Evolutionary conservation across 495 filamentous ascomycete genomes (phyloP).

Genomic region (Podospora anserina): DNA sequence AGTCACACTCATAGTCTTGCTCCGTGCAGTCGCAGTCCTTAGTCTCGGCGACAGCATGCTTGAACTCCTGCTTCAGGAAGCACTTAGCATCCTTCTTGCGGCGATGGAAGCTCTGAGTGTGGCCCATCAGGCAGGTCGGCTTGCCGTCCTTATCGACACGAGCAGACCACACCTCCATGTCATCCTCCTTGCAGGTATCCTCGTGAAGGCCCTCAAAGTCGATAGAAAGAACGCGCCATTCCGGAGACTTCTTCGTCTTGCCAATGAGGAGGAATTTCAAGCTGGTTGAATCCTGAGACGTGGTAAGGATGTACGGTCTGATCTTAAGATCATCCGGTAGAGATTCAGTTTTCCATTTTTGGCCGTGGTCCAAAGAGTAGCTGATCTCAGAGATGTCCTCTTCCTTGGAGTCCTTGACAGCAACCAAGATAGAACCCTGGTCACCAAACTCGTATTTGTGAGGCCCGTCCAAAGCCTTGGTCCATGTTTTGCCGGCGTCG

Average conservation of each 20-base stretch:
- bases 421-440: constrained; percentile 80
- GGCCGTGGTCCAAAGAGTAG: constrained; percentile 87
- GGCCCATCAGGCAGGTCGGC: constrained; percentile 89
- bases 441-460: constrained; percentile 96
- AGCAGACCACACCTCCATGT: constrained; percentile 86
- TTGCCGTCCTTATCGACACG: constrained; percentile 74
- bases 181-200: constrained; percentile 69
- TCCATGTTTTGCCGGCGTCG: constrained; percentile 86
- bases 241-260: constrained; percentile 39
- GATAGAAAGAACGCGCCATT: constrained; percentile 63
- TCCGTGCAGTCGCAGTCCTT: constrained; percentile 75
- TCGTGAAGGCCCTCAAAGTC: constrained; percentile 83
- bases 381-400: constrained; percentile 50
- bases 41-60: constrained; percentile 62
- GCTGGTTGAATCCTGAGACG: constrained; percentile 83
- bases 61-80: constrained; percentile 81
- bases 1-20: constrained; percentile 91
- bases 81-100: constrained; percentile 83
- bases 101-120: constrained; percentile 76
- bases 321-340: constrained; percentile 61
- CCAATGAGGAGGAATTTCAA: constrained; percentile 80
- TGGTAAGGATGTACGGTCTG: constrained; percentile 69
- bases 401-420: constrained; percentile 69
- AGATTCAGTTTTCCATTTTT: constrained; percentile 65
- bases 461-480: constrained; percentile 64